Base-by-base conservation (phyloP, 805 yeast species). In the Schwanniomyces sp. region DNA sequence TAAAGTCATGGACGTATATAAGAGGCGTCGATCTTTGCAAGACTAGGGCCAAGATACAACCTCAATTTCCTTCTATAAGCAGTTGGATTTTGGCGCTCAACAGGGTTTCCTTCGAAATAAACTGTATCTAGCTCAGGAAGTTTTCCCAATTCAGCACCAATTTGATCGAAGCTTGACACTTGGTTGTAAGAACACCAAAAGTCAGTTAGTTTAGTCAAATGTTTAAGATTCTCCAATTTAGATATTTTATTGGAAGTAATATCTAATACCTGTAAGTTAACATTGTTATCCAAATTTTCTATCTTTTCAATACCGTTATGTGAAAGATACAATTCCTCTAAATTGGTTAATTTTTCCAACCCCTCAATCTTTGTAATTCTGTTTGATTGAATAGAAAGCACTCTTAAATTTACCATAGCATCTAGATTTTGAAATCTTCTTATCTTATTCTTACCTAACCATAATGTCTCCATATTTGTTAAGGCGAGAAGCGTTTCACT, bases 361-460 rank as follows among this genome's bases (percentile, higher is more conserved):
- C 95, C 95, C 67, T 91, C 96, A 29, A 94, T 70, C 58, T 84
- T 86, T 3, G 82, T 80, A 38, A 94, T 73, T 48, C 87, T 75
- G 59, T 94, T 94, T 7, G 96, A 83, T 67, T 94, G 99, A 49
- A 94, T 89, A 1, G 97, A 88, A 41, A 94, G 73, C 10, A 94
- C 80, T 46, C 81, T 79, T 55, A 94, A 75, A 49, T 86, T 86
- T 43, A 64, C 61, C 48, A 94, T 74, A 7, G 72, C 70, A 29
- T 70, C 65, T 46, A 94, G 69, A 60, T 87, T 86, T 54, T 87
- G 78, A 34, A 94, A 66, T 58, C 70, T 78, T 1, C 78, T 56
- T 46, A 94, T 88, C 52, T 79, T 78, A 66, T 94, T 94, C 61
- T 91, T 90, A 40, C 98, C 99, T 37, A 94, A 73, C 99, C 98